Evolutionary conservation across 129 eudicot species (phyloP).

Genomic region (Artemisia argyi): DNA sequence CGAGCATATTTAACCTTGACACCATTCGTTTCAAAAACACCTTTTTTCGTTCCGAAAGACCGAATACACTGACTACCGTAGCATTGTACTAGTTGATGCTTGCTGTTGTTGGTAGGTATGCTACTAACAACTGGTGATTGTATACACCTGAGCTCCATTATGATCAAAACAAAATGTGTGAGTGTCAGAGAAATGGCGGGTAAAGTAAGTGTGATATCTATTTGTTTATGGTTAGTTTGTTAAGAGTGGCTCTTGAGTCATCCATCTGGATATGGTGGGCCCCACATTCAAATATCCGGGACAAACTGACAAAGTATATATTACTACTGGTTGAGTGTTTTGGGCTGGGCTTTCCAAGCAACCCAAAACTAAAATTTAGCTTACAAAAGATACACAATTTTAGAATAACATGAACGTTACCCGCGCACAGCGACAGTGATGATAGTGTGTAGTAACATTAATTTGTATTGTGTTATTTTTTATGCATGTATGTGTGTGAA

Average conservation of each 20-base stretch:
- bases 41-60: conserved; percentile 32
- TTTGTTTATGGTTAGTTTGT: conserved; percentile 28
- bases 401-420: no score
- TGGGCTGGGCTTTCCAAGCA: no score
- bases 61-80: conserved; percentile 25
- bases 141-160: conserved; percentile 66
- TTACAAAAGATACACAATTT: no score
- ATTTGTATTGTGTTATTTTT: no score
- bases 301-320: no score
- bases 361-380: no score
- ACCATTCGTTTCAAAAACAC: conserved; percentile 28
- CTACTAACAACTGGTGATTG: conserved; percentile 49
- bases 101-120: conserved; percentile 41
- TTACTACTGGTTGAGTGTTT: no score
- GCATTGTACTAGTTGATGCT: conserved; percentile 29
- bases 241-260: conserved; percentile 28
- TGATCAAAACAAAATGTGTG: conserved; percentile 13
- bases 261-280: conserved; percentile 43
- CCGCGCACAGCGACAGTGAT: no score
- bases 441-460: no score
- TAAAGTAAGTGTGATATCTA: conserved; percentile 23
- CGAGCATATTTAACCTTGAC: conserved; percentile 36
- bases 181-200: conserved; percentile 23
- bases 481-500: no score
- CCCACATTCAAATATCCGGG: conserved; percentile 17